These are phyloP conservation scores for Heliamphora ciliata DNA, from an alignment of 179 eudicot species.

Conservation along the genomic window DNA sequence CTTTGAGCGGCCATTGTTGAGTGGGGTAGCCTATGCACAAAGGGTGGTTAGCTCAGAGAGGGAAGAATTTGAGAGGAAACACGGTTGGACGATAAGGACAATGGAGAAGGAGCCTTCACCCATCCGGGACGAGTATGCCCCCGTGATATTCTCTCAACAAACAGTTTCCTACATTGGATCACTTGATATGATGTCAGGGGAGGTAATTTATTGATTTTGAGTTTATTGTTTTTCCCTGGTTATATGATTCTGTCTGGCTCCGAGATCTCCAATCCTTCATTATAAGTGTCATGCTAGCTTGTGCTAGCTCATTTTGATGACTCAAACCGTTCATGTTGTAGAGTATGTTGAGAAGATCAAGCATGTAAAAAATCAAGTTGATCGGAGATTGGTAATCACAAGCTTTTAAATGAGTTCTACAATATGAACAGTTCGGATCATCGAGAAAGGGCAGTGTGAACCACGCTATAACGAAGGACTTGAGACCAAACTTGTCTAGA, in stretches of 20 bases:
- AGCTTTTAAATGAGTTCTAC: no score
- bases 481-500: background rate
- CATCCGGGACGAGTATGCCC: conserved; percentile 55
- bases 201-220: conserved; percentile 30
- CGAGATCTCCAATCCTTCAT: no score
- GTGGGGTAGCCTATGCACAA: conserved; percentile 67
- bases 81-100: conserved; percentile 54
- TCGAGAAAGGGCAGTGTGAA: no score
- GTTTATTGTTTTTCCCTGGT: background rate
- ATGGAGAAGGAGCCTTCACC: conserved; percentile 64
- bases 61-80: conserved; percentile 53
- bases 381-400: no score
- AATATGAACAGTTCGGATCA: no score
- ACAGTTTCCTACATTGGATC: conserved; percentile 54
- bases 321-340: no score
- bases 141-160: conserved; percentile 62
- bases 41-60: conserved; percentile 46
- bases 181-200: conserved; percentile 71
- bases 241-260: no score
- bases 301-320: no score
- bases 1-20: conserved; percentile 58
- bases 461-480: no score
- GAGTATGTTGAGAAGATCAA: no score
- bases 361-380: no score
- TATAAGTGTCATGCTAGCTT: no score